Conservation (phyloP, 192 early-diverging fungal genomes). For the Coemansia sp. region DNA sequence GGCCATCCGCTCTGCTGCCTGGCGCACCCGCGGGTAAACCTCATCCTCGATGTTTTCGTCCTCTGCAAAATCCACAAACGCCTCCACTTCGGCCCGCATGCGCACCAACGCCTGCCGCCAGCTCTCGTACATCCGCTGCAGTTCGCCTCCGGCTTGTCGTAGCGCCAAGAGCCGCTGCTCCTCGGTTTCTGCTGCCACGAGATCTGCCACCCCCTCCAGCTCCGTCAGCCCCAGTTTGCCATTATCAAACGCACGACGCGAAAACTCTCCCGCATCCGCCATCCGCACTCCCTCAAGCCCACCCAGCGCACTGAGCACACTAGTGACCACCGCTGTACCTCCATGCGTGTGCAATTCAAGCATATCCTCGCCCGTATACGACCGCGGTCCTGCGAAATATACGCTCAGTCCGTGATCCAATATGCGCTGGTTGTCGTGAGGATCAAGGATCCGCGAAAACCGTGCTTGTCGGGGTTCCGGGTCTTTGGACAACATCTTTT, state of each 20-base stretch:
- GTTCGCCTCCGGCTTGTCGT: conserved; percentile 65
- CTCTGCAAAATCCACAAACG: conserved; percentile 75
- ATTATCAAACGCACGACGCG: conserved; percentile 69
- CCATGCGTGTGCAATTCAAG: conserved; percentile 76
- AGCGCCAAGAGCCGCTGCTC: conserved; percentile 64
- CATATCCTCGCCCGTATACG: conserved; percentile 74
- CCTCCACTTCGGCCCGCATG: conserved; percentile 62
- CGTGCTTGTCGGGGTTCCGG: conserved; percentile 4
- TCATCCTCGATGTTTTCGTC: conserved; percentile 77
- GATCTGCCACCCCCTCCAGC: conserved; percentile 68
- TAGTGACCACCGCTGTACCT: conserved; percentile 61
- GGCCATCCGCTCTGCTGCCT: conserved; percentile 2
- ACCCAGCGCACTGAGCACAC: conserved; percentile 55
- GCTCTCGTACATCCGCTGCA: conserved; percentile 56
- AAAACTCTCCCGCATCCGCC: conserved; percentile 74
- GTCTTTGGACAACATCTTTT: conserved; percentile 6
- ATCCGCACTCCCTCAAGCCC: conserved; percentile 51
- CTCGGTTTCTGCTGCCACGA: conserved; percentile 78
- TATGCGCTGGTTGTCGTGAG: conserved; percentile 35
- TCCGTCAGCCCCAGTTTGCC: conserved; percentile 70
- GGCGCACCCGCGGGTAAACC: conserved; percentile 28
- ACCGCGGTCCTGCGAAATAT: conserved; percentile 50
- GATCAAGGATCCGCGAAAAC: conserved; percentile 16
- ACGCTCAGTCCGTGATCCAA: conserved; percentile 56
- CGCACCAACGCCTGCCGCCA: conserved; percentile 62